Evolutionary conservation across 192 early-diverging fungal genomes (phyloP).

Genomic region (Funneliformis mosseae): DNA sequence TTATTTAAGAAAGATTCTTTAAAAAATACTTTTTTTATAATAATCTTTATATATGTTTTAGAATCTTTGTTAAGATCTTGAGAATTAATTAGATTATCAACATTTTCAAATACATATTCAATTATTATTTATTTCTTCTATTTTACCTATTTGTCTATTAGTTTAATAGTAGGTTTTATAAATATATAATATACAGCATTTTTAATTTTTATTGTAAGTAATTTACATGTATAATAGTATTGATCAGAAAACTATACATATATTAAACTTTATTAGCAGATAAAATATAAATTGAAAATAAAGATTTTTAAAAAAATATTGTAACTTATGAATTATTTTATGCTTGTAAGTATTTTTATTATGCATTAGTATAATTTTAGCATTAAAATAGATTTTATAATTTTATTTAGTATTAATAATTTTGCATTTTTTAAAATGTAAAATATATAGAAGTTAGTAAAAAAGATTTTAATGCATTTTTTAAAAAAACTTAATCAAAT

Average conservation of each 20-base stretch:
- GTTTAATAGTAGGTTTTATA: background rate
- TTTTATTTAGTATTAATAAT: background rate
- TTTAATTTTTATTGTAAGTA: too few relatives aligned
- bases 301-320: slow-evolving; percentile 38
- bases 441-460: background rate
- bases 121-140: background rate
- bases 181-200: too few relatives aligned
- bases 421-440: background rate
- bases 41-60: too few relatives aligned
- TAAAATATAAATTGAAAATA: too few relatives aligned
- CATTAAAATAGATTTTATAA: background rate
- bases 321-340: slow-evolving; percentile 33
- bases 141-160: background rate
- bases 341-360: background rate
- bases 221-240: too few relatives aligned
- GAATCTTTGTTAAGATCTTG: background rate
- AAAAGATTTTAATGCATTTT: background rate
- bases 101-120: background rate
- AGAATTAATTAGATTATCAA: background rate
- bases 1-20: too few relatives aligned
- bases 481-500: background rate
- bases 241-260: too few relatives aligned
- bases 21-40: too few relatives aligned
- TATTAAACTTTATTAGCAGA: too few relatives aligned
- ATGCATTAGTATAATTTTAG: background rate